Evolutionary conservation across 257 asterid genomes (phyloP).

Genomic region (Galeopsis tetrahit): DNA sequence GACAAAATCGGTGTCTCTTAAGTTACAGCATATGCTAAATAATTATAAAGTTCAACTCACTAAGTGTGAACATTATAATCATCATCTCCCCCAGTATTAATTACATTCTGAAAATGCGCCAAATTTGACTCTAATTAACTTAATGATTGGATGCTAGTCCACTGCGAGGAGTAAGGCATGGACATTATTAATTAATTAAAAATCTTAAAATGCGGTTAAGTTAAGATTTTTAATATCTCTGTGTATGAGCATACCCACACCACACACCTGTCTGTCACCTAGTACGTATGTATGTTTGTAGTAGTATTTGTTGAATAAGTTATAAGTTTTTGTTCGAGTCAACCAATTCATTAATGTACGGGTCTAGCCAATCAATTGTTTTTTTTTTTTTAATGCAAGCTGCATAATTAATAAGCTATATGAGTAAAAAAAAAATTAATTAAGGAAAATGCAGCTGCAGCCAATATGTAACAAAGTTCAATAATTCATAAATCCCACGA

Average conservation of each 20-base stretch:
- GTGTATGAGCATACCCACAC: background rate
- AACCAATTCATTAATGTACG: conserved; percentile 7
- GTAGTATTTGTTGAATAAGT: background rate
- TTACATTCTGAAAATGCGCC: background rate
- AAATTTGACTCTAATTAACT: conserved; percentile 18
- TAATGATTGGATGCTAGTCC: conserved; percentile 36
- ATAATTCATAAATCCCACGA: too few relatives aligned
- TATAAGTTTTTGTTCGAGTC: conserved; percentile 1
- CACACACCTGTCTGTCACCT: conserved; percentile 3
- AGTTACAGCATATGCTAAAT: background rate
- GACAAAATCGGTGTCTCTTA: background rate
- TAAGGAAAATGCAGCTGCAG: too few relatives aligned
- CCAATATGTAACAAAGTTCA: too few relatives aligned
- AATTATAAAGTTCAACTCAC: background rate
- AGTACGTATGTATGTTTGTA: conserved; percentile 6
- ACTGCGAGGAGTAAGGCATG: conserved; percentile 29
- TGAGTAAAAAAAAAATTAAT: too few relatives aligned
- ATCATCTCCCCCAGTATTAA: background rate
- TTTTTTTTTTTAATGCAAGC: background rate
- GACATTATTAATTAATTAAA: conserved; percentile 1
- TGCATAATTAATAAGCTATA: background rate
- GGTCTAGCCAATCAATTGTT: background rate
- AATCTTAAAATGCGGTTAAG: conserved; percentile 30
- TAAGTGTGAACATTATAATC: background rate
- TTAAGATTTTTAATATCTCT: background rate